Evolutionary conservation across 805 yeast genomes (phyloP), one percentile per base, ranked within the genome.

Genomic region (Ogataea wickerhamii): DNA sequence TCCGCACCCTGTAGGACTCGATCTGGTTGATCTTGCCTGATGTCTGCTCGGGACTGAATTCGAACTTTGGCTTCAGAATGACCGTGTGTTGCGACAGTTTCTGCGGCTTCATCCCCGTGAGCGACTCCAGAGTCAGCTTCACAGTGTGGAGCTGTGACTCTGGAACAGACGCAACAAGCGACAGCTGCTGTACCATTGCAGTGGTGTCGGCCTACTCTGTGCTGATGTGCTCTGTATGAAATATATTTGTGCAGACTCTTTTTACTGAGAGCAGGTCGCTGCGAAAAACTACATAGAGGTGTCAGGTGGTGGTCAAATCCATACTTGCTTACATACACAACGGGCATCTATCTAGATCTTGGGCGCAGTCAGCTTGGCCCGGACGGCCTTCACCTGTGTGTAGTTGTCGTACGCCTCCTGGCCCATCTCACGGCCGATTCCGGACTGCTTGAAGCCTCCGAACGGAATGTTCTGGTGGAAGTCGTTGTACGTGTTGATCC

Each of bases 351-450:
- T 28, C 39, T 40, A 47, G 32, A 49, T 28, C 31, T 36, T 40
- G 13, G 56, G 54, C 24, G 42, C 34, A 34, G 55, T 53, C 32
- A 59, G 44, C 37, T 56, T 58, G 36, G 74, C 63, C 73, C 84
- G 76, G 44, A 79, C 80, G 50, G 84, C 81, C 70, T 78, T 79
- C 48, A 64, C 64, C 65, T 79, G 85, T 43, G 76, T 70, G 70
- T 77, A 79, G 69, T 74, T 76, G 49, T 76, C 82, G 55, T 78
- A 71, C 24, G 80, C 82, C 53, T 75, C 81, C 32, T 62, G 64
- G 63, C 86, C 86, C 82, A 79, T 76, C 68, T 79, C 86, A 70
- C 84, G 75, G 56, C 86, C 86, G 38, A 74, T 65, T 68, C 86
- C 86, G 44, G 81, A 74, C 63, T 75, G 74, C 54, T 76, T 74